Conservation (phyloP, 139 green algal species). For the Penium margaritaceum region DNA sequence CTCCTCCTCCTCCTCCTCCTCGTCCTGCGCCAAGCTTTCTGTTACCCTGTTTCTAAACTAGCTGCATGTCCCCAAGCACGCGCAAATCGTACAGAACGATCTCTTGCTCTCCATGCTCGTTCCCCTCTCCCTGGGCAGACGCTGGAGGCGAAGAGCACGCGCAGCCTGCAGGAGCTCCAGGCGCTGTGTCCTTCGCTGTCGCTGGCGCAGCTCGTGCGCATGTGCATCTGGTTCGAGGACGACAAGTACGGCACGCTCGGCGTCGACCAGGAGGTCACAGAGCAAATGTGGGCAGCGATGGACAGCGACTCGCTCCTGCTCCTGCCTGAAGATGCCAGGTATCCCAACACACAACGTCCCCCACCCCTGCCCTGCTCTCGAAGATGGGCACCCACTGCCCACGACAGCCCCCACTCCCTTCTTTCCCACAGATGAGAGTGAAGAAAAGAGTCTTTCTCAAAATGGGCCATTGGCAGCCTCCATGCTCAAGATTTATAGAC, state of each 20-base stretch:
- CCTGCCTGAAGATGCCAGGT: not conserved
- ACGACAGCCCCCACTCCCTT: no score
- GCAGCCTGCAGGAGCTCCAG: slow-evolving; percentile 2
- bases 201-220: not conserved
- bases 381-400: no score
- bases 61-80: not conserved
- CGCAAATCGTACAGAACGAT: not conserved
- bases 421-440: no score
- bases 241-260: not conserved
- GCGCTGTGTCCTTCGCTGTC: slow-evolving; percentile 2
- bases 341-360: no score
- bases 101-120: not conserved
- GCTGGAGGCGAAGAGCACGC: not conserved
- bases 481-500: no score
- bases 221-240: slow-evolving; percentile 17
- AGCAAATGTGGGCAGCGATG: not conserved
- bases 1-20: no score
- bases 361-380: no score
- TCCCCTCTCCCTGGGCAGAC: not conserved
- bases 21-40: no score
- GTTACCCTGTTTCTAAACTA: no score
- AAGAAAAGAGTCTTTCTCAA: no score
- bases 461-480: no score
- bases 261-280: not conserved
- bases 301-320: not conserved